Percentiles rank a stretch among this genome's conserved stretches.
Conservation (phyloP, 345 rosid genomes). For the Sisymbrium irio region DNA sequence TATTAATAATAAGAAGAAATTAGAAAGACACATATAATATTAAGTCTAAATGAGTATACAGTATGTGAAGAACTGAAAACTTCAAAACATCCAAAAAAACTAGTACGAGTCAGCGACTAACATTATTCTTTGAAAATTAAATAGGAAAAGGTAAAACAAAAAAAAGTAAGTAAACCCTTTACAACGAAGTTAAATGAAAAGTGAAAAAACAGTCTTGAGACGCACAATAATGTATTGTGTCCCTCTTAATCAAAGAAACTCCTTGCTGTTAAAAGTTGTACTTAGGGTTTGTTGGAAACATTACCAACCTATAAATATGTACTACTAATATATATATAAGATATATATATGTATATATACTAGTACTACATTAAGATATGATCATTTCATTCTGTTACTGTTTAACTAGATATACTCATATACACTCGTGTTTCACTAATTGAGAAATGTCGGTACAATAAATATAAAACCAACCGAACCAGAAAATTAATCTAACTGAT, state of each 20-base stretch:
- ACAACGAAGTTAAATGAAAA: constrained; percentile 15
- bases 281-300: constrained; percentile 33
- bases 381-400: too few species aligned
- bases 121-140: neutral
- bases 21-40: neutral
- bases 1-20: neutral
- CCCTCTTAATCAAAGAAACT: constrained; percentile 27
- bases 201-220: constrained; percentile 28
- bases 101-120: neutral
- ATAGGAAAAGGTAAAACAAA: constrained; percentile 10
- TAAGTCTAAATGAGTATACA: neutral
- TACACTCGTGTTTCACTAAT: too few species aligned
- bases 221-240: constrained; percentile 33
- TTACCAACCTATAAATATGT: constrained; percentile 24
- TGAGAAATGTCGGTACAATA: too few species aligned
- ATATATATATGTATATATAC: too few species aligned
- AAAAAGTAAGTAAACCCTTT: constrained; percentile 35
- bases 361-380: too few species aligned
- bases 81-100: neutral
- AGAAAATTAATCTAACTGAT: too few species aligned
- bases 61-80: neutral
- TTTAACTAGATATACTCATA: too few species aligned
- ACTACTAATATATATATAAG: too few species aligned
- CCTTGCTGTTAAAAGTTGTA: constrained; percentile 30
- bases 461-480: too few species aligned